Conservation (phyloP, 2,329 filamentous ascomycete species). For the Aureobasidium sp. region DNA sequence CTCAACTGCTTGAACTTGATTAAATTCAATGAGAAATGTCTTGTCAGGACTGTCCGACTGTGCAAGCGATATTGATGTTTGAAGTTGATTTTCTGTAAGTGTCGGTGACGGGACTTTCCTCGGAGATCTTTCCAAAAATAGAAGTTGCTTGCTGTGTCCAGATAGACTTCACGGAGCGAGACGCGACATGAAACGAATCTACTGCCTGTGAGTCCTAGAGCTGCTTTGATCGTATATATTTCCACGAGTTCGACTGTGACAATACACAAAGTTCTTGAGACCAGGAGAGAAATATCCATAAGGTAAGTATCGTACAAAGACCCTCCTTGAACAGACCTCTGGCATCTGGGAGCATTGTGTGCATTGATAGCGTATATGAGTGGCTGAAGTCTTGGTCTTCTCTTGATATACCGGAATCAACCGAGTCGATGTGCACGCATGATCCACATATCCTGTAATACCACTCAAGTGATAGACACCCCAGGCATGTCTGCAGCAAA, state of each 20-base stretch:
- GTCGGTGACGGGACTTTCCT: background rate
- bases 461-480: background rate
- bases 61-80: background rate
- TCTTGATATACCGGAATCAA: too few species aligned
- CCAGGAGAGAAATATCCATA: background rate
- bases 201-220: background rate
- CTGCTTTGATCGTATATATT: background rate
- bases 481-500: background rate
- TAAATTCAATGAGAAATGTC: background rate
- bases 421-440: too few species aligned
- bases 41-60: background rate
- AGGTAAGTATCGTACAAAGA: background rate
- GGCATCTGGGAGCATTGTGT: background rate
- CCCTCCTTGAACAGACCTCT: background rate
- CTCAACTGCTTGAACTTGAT: too few species aligned
- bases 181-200: background rate
- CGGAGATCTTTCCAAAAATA: background rate
- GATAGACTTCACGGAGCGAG: background rate
- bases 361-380: background rate
- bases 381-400: too few species aligned
- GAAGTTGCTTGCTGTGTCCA: background rate
- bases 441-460: too few species aligned
- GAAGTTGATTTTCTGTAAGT: background rate
- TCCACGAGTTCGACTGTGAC: background rate
- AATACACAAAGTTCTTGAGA: too few species aligned